A percentile compares a stretch with the other conserved stretches of the same genome.
These are phyloP conservation scores for Oidiodendron maius DNA, from an alignment of 495 filamentous ascomycete species.

Conservation along the genomic window DNA sequence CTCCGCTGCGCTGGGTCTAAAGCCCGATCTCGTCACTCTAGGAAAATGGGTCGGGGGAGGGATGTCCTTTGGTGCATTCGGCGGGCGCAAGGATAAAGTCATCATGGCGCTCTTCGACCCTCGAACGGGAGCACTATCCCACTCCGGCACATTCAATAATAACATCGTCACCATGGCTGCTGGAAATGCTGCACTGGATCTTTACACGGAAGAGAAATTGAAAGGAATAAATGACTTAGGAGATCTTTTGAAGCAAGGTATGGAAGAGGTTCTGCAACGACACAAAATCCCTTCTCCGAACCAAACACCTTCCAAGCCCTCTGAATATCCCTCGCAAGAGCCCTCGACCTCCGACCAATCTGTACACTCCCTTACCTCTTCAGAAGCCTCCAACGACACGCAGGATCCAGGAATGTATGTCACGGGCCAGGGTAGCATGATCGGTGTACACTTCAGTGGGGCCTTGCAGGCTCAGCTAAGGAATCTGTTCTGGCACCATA, in stretches of 20 bases:
- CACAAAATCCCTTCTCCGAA: no score
- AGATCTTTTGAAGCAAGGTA: background rate
- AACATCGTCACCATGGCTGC: slow-evolving; percentile 49
- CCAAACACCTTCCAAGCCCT: no score
- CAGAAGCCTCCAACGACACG: no score
- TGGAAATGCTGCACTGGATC: slow-evolving; percentile 7
- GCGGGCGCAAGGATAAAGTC: slow-evolving; percentile 44
- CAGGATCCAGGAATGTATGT: background rate
- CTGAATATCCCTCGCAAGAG: no score
- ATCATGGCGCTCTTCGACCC: slow-evolving; percentile 50
- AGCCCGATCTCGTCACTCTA: slow-evolving; percentile 52
- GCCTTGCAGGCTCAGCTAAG: no score
- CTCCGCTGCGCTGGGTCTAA: slow-evolving; percentile 31
- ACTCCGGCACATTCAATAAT: slow-evolving; percentile 65
- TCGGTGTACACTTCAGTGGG: slow-evolving; percentile 24
- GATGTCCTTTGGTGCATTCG: slow-evolving; percentile 55
- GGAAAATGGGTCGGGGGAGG: slow-evolving; percentile 61
- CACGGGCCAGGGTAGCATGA: background rate
- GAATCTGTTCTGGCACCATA: background rate
- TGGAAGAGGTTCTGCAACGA: slow-evolving; percentile 22
- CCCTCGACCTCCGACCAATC: no score
- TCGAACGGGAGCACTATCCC: slow-evolving; percentile 25
- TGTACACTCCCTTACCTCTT: no score
- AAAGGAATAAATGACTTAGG: background rate
- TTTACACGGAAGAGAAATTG: background rate